Evolutionary conservation across 768 basidiomycete genomes (phyloP), one percentile per base, ranked within the genome.

Genomic region (Mycena albidolilacea): DNA sequence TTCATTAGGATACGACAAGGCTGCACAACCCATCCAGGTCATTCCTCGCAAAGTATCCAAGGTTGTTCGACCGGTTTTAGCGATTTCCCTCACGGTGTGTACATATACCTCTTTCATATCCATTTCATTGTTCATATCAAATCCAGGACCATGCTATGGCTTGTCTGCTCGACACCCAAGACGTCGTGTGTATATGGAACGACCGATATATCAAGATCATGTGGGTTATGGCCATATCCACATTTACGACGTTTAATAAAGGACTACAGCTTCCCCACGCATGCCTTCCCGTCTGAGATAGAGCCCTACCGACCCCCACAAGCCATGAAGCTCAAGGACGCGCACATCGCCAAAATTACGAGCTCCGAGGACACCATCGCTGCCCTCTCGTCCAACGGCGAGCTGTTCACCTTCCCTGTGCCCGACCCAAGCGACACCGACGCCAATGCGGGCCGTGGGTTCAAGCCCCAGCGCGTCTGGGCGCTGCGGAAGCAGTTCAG

Each of bases 381-480:
- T 0, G 94, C 95, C 0, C 84, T 98, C 5, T 93, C 95, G 0
- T 89, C 88, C 0, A 92, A 92, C 62, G 97, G 97, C n/a, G 97
- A 98, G 80, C 89, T 98, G 3, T 98, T 95, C 80, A 94, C 92
- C 0, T 98, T 97, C 78, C 84, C 87, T 4, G 81, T 89, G 0
- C 85, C 86, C 0, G 77, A 80, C 39, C 79, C 80, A 5, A 75
- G 80, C 11, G 79, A 85, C 48, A 67, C 80, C 19, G 83, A 85
- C 30, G 60, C 72, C 80, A 81, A 58, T 84, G 81, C 46, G 74
- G 76, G 63, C 67, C 80, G 73, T 55, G 66, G 75, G 19, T 88
- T 94, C 69, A 93, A 93, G 76, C 96, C 97, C 0, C 95, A 97
- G 80, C 90, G 95, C 35, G 91, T 95, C 8, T 98, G 97, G 97